phyloP scores from a whole-genome alignment of 208 protist genomes.

The Trichomonas vaginalis region DNA sequence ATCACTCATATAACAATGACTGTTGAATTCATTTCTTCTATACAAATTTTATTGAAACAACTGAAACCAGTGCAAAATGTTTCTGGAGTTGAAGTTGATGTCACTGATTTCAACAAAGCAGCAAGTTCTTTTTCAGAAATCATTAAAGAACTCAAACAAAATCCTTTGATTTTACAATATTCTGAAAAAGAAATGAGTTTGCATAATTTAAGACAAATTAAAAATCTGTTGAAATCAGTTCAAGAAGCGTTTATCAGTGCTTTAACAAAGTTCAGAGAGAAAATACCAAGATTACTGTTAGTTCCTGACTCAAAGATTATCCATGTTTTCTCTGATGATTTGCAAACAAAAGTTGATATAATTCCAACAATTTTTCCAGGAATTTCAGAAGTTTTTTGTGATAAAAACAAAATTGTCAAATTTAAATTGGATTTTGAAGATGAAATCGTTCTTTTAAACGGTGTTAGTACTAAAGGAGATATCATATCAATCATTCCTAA shows the following conservation, averaged over 20 bases:
- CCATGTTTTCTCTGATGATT: neutral
- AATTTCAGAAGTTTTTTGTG: neutral
- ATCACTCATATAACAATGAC: neutral
- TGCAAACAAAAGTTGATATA: neutral
- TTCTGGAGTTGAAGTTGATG: neutral
- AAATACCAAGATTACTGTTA: neutral
- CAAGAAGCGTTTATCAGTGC: neutral
- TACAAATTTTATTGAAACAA: neutral
- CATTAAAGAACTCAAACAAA: neutral
- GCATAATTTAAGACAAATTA: neutral
- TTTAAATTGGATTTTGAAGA: neutral
- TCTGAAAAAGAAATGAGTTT: neutral
- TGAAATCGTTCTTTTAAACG: neutral
- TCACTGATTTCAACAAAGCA: neutral
- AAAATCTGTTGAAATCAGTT: neutral
- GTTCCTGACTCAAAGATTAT: slow-evolving; percentile 6
- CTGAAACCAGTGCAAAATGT: neutral
- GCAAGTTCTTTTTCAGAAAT: neutral
- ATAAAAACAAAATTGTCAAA: neutral
- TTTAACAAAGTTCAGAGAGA: neutral
- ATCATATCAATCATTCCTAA: neutral
- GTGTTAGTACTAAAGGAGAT: neutral
- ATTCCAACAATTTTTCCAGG: neutral
- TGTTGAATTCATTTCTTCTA: neutral
- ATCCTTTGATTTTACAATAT: neutral